Evolutionary conservation across 106 monocot genomes (phyloP), one percentile per base, ranked within the genome.

Genomic region (Apostasia shenzhenica): DNA sequence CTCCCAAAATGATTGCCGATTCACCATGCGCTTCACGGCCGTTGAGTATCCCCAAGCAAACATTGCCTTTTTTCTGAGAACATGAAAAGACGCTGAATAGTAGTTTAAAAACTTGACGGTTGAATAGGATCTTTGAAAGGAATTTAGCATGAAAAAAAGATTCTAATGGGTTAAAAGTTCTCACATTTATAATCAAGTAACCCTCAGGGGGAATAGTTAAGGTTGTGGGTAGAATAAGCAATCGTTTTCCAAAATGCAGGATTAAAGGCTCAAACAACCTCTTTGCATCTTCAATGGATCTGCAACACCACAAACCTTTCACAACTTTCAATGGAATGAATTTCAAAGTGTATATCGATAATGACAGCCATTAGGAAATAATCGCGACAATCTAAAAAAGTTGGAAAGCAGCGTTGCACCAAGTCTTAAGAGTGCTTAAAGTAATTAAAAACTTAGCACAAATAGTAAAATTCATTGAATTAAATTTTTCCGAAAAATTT

Each of bases 41-140:
- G 74, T 94, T 72, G 14, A 91, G 88, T 51, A 94, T 71, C 45
- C 94, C 94, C 58, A 94, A 79, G 83, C 94, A 94, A 26, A 91
- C 73, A 56, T 85, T 83, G 14, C 85, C 87, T 70, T 85, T 83
- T 6, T 82, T 71, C 94, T 94, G 91, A 43, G 75, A 44, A 76
- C 10, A 55, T 3, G 26, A 68, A 55, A 51, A 65, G 1, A 65
- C 48, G 46, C 26, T 26, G 26, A 26, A 26, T 26, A 26, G 26
- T 26, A 26, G 26, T 26, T 26, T 26, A 26, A 65, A 12, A 65
- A 48, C 14, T 49, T 37, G 37, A 26, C 38, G 2, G 26, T 48
- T 48, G 48, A 57, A 41, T 5, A 55, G 26, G 4, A 3, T 9
- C 52, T 5, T 38, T 14, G 57, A 26, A 58, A 26, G n/a, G 3